A percentile compares a stretch with the other conserved stretches of the same genome.
Conservation (phyloP, 768 basidiomycete genomes). For the Rhodotorula paludigena region DNA sequence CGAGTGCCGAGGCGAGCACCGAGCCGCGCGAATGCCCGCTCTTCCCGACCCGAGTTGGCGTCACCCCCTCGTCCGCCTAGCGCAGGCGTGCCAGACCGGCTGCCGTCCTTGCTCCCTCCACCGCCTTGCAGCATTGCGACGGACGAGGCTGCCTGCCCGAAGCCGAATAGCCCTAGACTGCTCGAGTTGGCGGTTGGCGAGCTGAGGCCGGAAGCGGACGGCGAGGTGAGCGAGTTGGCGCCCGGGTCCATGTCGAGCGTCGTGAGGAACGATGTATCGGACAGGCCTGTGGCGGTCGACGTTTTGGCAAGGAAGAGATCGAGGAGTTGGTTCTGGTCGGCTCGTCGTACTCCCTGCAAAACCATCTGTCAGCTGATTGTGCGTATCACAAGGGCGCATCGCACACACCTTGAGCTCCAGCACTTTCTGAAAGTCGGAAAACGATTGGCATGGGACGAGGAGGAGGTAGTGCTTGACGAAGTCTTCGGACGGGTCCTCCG, state of each 20-base stretch:
- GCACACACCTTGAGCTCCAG: conserved; percentile 41
- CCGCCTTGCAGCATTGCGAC: conserved; percentile 5
- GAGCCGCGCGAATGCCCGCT: conserved; percentile 26
- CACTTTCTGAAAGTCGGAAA: conserved; percentile 97
- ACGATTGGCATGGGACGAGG: conserved; percentile 87
- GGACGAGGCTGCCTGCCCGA: background rate
- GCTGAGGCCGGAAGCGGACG: conserved; percentile 36
- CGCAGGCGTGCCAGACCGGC: conserved; percentile 14
- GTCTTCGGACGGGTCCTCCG: conserved; percentile 88
- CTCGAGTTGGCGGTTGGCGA: conserved; percentile 35
- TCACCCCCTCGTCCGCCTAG: background rate
- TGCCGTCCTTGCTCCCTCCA: conserved; percentile 11
- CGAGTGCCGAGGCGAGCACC: conserved; percentile 25
- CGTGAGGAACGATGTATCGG: conserved; percentile 85
- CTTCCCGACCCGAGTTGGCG: background rate
- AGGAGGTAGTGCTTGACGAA: conserved; percentile 95
- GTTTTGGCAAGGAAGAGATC: conserved; percentile 89
- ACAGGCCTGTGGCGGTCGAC: conserved; percentile 81
- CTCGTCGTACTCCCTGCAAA: conserved; percentile 70
- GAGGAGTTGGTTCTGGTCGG: conserved; percentile 78
- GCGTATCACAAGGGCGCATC: too few relatives aligned
- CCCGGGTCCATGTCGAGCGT: conserved; percentile 90
- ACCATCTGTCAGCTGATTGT: background rate
- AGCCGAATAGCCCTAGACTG: conserved; percentile 11
- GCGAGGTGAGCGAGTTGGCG: conserved; percentile 23